Evolutionary conservation across 768 basidiomycete species (phyloP), one percentile per base, ranked within the genome.

Genomic region (Pleurotus pulmonarius): DNA sequence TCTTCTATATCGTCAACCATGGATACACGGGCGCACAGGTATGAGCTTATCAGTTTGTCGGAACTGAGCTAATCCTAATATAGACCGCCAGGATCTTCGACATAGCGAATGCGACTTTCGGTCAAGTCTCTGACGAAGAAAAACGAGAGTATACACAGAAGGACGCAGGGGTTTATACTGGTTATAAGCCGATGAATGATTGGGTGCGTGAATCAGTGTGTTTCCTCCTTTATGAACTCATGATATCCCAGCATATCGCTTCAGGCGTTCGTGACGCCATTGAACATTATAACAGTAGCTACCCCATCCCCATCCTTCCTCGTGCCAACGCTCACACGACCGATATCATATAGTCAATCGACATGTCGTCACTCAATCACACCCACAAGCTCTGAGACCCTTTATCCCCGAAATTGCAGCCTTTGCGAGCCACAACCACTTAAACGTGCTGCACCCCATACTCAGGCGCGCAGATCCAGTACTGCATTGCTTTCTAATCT

Each of bases 391-490:
- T 0, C 43, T 86, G 22, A 73, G 78, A 6, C 80, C 83, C 3
- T 75, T 81, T 49, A 64, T 85, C 0, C 76, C 77, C 2, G 82
- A 85, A 59, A 75, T 86, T 22, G 70, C 74, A 13, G 74, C 68
- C 0, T 85, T 86, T 49, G 70, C 74, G n/a, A 69, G 69, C 45
- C 72, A 81, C 57, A 83, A 79, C 43, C 83, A 86, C 59, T 69
- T 74, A 37, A 72, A 80, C 11, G 72, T 86, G 8, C 60, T 87
- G 8, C 73, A 81, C 62, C 75, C 78, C 0, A 64, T 82, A 26
- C 64, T 84, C 37, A 69, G 76, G 79, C 78, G 38, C 9, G 58
- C 46, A 4, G 20, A 5, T 46, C 5, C 6, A 13, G 2, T 41
- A 16, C 0, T 13, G 24, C n/a, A 13, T 20, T 25, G 8, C 8